Evolutionary conservation across 495 filamentous ascomycete species (phyloP), one percentile per base, ranked within the genome.

Genomic region (Corynascus novoguineensis): DNA sequence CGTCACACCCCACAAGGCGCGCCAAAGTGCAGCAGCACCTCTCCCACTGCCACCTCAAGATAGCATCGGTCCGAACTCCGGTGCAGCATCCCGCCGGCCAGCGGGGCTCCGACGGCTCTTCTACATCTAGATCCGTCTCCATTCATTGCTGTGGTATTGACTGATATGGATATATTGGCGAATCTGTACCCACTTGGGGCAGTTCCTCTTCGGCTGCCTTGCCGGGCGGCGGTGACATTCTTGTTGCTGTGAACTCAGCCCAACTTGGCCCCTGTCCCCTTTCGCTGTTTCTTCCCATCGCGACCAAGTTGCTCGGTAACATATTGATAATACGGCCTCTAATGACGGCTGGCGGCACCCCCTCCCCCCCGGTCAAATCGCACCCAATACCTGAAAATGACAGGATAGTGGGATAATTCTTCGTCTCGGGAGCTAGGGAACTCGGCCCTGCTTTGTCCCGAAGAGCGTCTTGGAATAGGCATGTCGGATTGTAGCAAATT

Each of bases 11-110:
- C 27, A 31, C 27, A 49, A 29, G 28, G 5, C n/a, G 28, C 6
- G n/a, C 5, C 28, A 11, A 2, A 2, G 29, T 21, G 37, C 37
- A 21, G 34, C 42, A 46, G 8, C 9, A 46, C 9, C 15, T 25
- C 27, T 6, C 25, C 24, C 11, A 9, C 38, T 45, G 51, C 24
- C 51, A 31, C 28, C 28, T 21, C 27, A 14, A 54, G 28, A 54
- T 19, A 41, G 40, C 41, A 17, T 40, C 53, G 53, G 53, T 38
- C 53, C 53, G 53, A 21, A 47, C 53, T 55, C 53, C 53, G 53
- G 21, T 21, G 14, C 45, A 31, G 45, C 7, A 6, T 48, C n/a
- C 45, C 24, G 50, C 24, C 51, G 51, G 51, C 27, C 27, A 11
- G 3, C n/a, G 32, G 19, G 53, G 53, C 27, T 46, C 52, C 52